A percentile compares a stretch with the other conserved stretches of the same genome.
phyloP scores from a whole-genome alignment of 2,329 filamentous ascomycete genomes.

The Stachybotrys chartarum region DNA sequence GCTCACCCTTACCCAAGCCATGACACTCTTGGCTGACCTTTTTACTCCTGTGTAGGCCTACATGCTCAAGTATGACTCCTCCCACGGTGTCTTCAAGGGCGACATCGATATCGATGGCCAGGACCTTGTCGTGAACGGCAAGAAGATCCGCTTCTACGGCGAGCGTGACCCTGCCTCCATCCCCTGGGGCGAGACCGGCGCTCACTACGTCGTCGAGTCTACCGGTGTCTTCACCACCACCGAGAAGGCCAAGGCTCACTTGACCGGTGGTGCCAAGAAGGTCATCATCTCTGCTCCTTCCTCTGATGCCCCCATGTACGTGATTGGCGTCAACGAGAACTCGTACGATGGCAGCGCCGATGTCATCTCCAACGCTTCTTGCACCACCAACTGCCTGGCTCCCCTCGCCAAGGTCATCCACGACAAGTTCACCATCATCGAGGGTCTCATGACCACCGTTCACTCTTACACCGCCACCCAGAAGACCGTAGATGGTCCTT shows the following conservation, averaged over 20 bases:
- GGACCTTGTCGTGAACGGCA: conserved; percentile 84
- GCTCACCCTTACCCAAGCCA: neutral
- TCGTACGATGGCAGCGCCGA: conserved; percentile 83
- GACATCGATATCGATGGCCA: conserved; percentile 65
- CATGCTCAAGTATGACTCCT: conserved; percentile 99
- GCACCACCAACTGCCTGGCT: conserved; percentile 99
- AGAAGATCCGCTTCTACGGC: conserved; percentile 89
- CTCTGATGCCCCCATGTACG: conserved; percentile 98
- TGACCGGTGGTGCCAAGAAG: conserved; percentile 97
- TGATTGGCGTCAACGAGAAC: conserved; percentile 98
- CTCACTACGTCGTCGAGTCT: conserved; percentile 93
- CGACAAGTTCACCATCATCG: conserved; percentile 95
- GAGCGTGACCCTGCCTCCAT: conserved; percentile 87
- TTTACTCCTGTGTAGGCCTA: conserved; percentile 60
- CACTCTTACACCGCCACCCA: conserved; percentile 99
- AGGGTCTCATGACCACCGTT: conserved; percentile 99
- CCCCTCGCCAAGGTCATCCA: conserved; percentile 98
- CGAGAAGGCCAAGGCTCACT: conserved; percentile 89
- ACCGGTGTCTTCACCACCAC: conserved; percentile 99
- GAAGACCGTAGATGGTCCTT: conserved; percentile 98
- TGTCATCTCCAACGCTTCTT: conserved; percentile 98
- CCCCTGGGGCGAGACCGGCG: conserved; percentile 81
- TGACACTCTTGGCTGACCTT: neutral
- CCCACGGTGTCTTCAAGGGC: conserved; percentile 95
- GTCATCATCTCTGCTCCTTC: conserved; percentile 89